phyloP scores from a whole-genome alignment of 2,329 filamentous ascomycete genomes.

The Coleophoma eucalyptorum region DNA sequence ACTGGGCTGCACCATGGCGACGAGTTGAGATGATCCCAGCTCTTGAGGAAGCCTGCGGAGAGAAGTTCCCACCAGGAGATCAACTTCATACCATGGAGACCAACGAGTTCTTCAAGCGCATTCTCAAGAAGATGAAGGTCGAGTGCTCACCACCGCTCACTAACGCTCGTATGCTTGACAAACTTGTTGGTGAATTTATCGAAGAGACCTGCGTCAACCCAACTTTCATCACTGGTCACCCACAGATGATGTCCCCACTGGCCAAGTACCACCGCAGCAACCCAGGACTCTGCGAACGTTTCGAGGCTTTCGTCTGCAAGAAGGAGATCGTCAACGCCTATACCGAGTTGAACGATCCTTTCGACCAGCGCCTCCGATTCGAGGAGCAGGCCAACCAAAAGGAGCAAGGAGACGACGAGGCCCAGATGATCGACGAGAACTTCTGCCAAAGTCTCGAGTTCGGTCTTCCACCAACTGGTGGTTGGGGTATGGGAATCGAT shows the following conservation, averaged over 20 bases:
- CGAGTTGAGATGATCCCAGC: slow-evolving; percentile 94
- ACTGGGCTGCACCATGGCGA: slow-evolving; percentile 95
- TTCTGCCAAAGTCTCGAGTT: slow-evolving; percentile 90
- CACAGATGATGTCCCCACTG: slow-evolving; percentile 86
- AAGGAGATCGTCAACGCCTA: slow-evolving; percentile 96
- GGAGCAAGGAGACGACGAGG: slow-evolving; percentile 94
- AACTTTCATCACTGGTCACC: slow-evolving; percentile 85
- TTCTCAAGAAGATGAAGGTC: slow-evolving; percentile 87
- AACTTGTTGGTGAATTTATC: slow-evolving; percentile 89
- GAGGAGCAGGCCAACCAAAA: slow-evolving; percentile 97
- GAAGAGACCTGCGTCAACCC: slow-evolving; percentile 93
- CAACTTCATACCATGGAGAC: slow-evolving; percentile 86
- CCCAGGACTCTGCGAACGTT: slow-evolving; percentile 88
- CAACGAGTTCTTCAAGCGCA: slow-evolving; percentile 77
- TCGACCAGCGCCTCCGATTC: slow-evolving; percentile 87
- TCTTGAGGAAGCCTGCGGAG: slow-evolving; percentile 82
- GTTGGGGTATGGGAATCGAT: slow-evolving; percentile 96
- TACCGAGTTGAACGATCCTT: slow-evolving; percentile 96
- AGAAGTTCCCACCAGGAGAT: slow-evolving; percentile 89
- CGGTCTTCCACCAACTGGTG: slow-evolving; percentile 87
- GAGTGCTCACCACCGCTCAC: slow-evolving; percentile 89
- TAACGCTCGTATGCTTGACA: slow-evolving; percentile 95
- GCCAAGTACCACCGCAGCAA: slow-evolving; percentile 89
- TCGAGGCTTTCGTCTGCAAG: slow-evolving; percentile 95
- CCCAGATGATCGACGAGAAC: slow-evolving; percentile 92